Base-by-base conservation (phyloP, 1,284 basidiomycete species). In the Sanghuangporus baumii region DNA sequence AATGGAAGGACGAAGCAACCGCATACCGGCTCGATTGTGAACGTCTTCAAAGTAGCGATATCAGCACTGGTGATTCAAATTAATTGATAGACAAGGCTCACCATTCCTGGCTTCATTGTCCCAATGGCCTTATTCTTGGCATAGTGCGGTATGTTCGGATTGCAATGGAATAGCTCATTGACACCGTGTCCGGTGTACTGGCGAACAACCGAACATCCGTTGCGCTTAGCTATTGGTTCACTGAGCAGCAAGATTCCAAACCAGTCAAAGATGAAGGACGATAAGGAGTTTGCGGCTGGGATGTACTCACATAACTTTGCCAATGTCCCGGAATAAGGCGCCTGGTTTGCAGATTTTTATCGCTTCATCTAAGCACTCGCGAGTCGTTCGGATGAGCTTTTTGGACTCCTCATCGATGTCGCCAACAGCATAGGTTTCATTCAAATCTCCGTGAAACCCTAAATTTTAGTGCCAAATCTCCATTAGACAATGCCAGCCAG, bases 101-200 rank as follows among this genome's bases (percentile, higher is more conserved):
- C 89, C 90, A 92, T 92, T 67, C 93, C 92, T 40, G 88, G 73
- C 71, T 90, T 92, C 91, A 94, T 93, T 1, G 84, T 83, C 52
- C 91, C 92, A 26, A 89, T 75, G 20, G 89, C 86, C 72, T 91
- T 93, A 73, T 91, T 94, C 74, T 92, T 93, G 31, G 90, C 88
- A 70, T 93, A 94, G 74, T 94, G 91, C n/a, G 90, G 87, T 40
- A 91, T 80, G 71, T 88, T 92, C 1, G 90, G 89, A 1, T 83
- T 71, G 65, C 79, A 75, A 72, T 93, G 91, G 80, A 96, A 95
- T 51, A 92, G 77, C 66, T 92, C 78, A 73, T 96, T 89, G 72
- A 96, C 85, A 38, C 95, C 95, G 72, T 98, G 95, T 4, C 94
- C 95, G 6, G 91, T 94, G 74, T 96, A 98, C 55, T 87, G 86